Base-by-base conservation (phyloP, 257 asterid genomes). In the Paulownia fortunei region DNA sequence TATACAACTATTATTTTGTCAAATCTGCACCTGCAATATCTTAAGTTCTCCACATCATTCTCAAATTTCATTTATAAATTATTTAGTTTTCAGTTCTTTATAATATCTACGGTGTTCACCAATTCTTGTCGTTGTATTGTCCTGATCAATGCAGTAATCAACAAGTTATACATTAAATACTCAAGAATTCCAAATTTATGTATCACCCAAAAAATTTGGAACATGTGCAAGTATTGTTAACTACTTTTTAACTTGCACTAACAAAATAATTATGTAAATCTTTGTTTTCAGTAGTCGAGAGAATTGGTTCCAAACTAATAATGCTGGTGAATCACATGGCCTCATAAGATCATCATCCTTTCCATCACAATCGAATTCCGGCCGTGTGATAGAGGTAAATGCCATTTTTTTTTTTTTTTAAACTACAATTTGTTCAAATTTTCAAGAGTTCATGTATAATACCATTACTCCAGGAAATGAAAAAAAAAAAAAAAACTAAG, bases 241-340 rank as follows among this genome's bases (percentile, higher is more conserved):
- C 9, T 1, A 1, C 46, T 4, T 49, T 13, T 3, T 49, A 13
- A 8, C 6, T 49, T 49, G 56, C 56, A 42, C 60, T 69, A 19
- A 69, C 74, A 69, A 44, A 19, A 26, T 39, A 4, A 9, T 19
- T 44, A 13, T 24, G 2, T 71, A 47, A 34, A 18, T 6, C 4
- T 52, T 39, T 75, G 67, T 82, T 72, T 78, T 52, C 87, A 88
- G 96, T 74, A 80, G 85, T 74, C 85, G 95, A 83, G 97, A 92
- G 39, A 88, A 81, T 42, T 91, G 97, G 96, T 51, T 77, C 59
- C 95, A 87, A 70, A 78, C 77, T 12, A 88, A 79, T 67, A 70
- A 83, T 8, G 82, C 21, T 37, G 80, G 80, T 58, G 94, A 89
- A 34, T 60, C 85, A 65, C 83, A 82, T 59, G 85, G 84, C 30